phyloP scores from a whole-genome alignment of 768 basidiomycete genomes.

The Trametes maxima region DNA sequence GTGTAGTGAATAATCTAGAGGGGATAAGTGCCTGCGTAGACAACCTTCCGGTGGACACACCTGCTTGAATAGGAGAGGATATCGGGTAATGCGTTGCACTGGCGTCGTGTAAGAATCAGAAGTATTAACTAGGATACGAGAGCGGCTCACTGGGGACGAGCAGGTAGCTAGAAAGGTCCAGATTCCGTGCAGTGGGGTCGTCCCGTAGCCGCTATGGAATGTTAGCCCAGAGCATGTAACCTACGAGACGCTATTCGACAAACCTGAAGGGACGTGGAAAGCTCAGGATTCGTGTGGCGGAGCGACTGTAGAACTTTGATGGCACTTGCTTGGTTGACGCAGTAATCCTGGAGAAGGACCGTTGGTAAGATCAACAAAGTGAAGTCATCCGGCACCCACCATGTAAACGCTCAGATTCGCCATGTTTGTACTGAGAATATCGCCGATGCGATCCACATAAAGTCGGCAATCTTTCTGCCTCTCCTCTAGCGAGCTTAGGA shows the following conservation, averaged over 20 bases:
- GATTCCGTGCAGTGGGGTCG: slow-evolving; percentile 72
- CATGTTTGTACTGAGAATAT: slow-evolving; percentile 77
- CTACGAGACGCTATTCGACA: slow-evolving; percentile 2
- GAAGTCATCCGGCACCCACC: slow-evolving; percentile 40
- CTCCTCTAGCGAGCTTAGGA: slow-evolving; percentile 87
- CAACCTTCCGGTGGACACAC: slow-evolving; percentile 34
- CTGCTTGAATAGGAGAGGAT: slow-evolving; percentile 87
- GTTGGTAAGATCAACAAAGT: not conserved
- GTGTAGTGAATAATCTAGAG: slow-evolving; percentile 78
- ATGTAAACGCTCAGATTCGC: slow-evolving; percentile 79
- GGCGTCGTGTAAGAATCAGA: not conserved
- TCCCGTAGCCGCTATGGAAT: slow-evolving; percentile 66
- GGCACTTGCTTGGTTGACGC: slow-evolving; percentile 82
- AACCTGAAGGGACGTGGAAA: slow-evolving; percentile 72
- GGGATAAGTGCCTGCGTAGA: not conserved
- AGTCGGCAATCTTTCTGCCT: slow-evolving; percentile 90
- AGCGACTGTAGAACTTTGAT: slow-evolving; percentile 76
- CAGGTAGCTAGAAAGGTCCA: slow-evolving; percentile 90
- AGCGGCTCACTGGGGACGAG: slow-evolving; percentile 78
- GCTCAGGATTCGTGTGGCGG: slow-evolving; percentile 64
- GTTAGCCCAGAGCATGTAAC: not conserved
- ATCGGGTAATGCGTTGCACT: slow-evolving; percentile 97
- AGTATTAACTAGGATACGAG: no score
- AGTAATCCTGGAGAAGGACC: slow-evolving; percentile 64
- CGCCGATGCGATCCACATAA: slow-evolving; percentile 87